These are phyloP conservation scores for Silene vulgaris DNA, from an alignment of 179 eudicot genomes.

Conservation along the genomic window DNA sequence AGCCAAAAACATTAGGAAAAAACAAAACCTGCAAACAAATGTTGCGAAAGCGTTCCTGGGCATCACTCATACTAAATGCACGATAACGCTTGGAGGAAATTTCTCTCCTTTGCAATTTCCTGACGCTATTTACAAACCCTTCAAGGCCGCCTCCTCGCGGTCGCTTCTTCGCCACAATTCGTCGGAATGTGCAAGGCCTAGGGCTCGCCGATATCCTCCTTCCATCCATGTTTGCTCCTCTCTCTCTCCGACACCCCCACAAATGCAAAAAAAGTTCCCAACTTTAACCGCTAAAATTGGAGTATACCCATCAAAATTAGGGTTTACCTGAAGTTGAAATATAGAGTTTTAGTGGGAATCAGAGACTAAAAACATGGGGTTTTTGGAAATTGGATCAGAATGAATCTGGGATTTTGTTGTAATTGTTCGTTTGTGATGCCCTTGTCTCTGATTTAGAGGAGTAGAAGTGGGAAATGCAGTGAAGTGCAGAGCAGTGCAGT, in stretches of 20 bases:
- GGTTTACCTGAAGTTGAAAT: not conserved
- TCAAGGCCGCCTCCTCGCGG: conserved; percentile 45
- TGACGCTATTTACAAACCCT: conserved; percentile 73
- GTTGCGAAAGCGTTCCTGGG: conserved; percentile 76
- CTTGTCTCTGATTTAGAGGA: not conserved
- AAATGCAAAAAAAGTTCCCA: not conserved
- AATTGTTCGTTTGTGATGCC: not conserved
- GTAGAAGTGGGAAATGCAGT: not conserved
- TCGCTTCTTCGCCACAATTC: conserved; percentile 69
- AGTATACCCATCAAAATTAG: conserved; percentile 15
- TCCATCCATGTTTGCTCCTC: conserved; percentile 53
- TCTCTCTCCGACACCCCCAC: not conserved
- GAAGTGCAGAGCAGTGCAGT: not conserved
- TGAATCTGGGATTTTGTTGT: not conserved
- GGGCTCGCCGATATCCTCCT: conserved; percentile 75
- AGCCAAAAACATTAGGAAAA: not conserved
- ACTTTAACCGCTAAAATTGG: not conserved
- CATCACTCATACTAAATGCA: conserved; percentile 63
- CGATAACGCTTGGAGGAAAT: conserved; percentile 70
- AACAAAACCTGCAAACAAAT: conserved; percentile 61
- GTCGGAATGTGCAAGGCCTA: conserved; percentile 60
- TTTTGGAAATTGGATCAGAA: conserved; percentile 11
- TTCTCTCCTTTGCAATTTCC: conserved; percentile 77
- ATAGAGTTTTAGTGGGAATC: conserved; percentile 22
- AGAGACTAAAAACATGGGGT: not conserved